Evolutionary conservation across 1,139 yeast species (phyloP).

Genomic region (Debaryomyces udenii): DNA sequence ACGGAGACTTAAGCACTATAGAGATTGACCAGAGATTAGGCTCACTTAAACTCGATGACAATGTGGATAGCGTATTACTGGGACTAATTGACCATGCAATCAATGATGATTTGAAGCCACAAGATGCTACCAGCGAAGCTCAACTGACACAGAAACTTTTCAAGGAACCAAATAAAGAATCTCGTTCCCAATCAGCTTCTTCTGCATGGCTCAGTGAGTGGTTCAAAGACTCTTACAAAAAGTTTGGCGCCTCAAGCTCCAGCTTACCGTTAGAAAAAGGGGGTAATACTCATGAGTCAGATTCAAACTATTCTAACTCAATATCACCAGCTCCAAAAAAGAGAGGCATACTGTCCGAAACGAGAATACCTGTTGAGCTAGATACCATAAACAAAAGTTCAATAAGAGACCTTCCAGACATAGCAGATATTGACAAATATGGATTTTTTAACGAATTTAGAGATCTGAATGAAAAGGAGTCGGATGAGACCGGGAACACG

Average conservation of each 20-base stretch:
- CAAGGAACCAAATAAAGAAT: too few species aligned
- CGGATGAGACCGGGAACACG: not conserved
- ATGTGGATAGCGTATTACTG: slow-evolving; percentile 19
- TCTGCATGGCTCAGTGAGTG: slow-evolving; percentile 23
- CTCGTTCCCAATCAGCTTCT: not conserved
- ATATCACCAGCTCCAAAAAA: slow-evolving; percentile 1
- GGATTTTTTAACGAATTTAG: slow-evolving; percentile 45
- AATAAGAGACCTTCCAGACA: slow-evolving; percentile 18
- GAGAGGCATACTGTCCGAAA: not conserved
- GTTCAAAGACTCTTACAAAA: slow-evolving; percentile 16
- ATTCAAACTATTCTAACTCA: not conserved
- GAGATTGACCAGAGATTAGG: slow-evolving; percentile 46
- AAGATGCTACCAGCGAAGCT: not conserved
- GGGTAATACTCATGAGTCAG: not conserved
- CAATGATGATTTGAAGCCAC: slow-evolving; percentile 9
- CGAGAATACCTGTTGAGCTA: slow-evolving; percentile 49
- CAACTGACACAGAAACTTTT: not conserved
- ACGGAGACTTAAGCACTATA: slow-evolving; percentile 44
- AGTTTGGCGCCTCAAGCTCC: not conserved
- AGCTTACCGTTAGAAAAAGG: not conserved
- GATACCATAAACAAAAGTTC: slow-evolving; percentile 37
- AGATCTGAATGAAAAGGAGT: slow-evolving; percentile 3
- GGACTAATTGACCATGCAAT: slow-evolving; percentile 20
- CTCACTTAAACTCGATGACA: slow-evolving; percentile 17
- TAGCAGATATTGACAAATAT: slow-evolving; percentile 47